Evolutionary conservation across 2,329 filamentous ascomycete species (phyloP).

Genomic region (Microthyrium microscopicum): DNA sequence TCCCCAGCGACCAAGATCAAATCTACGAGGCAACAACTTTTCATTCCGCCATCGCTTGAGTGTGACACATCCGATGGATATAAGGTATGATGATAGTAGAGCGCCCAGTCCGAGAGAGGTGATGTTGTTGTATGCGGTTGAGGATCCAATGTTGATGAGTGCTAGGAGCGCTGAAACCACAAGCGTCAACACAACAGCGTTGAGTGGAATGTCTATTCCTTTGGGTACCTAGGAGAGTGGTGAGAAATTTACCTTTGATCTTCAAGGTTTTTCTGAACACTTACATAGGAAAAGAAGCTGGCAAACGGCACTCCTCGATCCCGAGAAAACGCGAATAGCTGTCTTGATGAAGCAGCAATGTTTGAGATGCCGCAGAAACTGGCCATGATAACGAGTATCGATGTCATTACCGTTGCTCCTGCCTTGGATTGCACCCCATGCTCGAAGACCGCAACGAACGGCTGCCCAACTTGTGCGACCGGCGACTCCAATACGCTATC

Average conservation of each 20-base stretch:
- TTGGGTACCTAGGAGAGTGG: slow-evolving; percentile 5
- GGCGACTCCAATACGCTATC: slow-evolving; percentile 10
- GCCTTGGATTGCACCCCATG: slow-evolving; percentile 17
- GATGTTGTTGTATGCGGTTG: slow-evolving; percentile 26
- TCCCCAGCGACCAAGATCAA: slow-evolving; percentile 28
- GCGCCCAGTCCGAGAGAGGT: slow-evolving; percentile 26
- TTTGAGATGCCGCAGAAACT: slow-evolving; percentile 17
- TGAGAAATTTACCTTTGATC: no score
- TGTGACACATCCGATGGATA: slow-evolving; percentile 31
- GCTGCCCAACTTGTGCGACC: slow-evolving; percentile 14
- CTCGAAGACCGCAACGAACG: slow-evolving; percentile 20
- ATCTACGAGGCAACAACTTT: slow-evolving; percentile 26
- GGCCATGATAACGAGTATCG: slow-evolving; percentile 18
- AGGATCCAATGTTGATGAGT: slow-evolving; percentile 36
- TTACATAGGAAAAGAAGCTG: slow-evolving; percentile 7
- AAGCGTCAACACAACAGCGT: slow-evolving; percentile 30
- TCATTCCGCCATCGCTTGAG: slow-evolving; percentile 26
- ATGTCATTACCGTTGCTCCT: slow-evolving; percentile 18
- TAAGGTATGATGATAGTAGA: slow-evolving; percentile 25
- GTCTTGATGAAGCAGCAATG: slow-evolving; percentile 22
- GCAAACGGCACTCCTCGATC: slow-evolving; percentile 23
- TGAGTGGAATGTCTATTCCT: slow-evolving; percentile 25
- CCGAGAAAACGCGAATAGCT: slow-evolving; percentile 25
- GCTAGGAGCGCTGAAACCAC: slow-evolving; percentile 27
- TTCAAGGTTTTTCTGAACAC: no score